These are phyloP conservation scores for Canavalia gladiata DNA, from an alignment of 306 rosid species.

Conservation along the genomic window DNA sequence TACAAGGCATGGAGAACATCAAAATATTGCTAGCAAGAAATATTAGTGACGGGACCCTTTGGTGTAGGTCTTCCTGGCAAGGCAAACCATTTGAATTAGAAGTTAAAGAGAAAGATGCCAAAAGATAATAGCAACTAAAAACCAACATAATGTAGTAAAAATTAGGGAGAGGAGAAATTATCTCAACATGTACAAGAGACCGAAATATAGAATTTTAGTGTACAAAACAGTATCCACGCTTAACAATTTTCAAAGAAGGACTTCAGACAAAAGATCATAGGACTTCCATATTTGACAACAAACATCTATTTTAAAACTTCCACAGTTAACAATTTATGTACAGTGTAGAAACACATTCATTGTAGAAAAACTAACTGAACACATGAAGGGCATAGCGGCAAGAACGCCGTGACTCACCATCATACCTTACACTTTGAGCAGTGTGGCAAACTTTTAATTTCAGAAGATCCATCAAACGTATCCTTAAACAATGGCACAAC, in stretches of 20 bases:
- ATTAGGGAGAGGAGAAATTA: background rate
- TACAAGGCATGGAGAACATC: slow-evolving; percentile 71
- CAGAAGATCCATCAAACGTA: slow-evolving; percentile 31
- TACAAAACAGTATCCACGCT: background rate
- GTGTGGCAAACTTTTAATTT: slow-evolving; percentile 46
- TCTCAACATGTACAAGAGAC: background rate
- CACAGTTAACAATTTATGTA: background rate
- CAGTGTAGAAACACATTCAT: background rate
- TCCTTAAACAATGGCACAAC: slow-evolving; percentile 50
- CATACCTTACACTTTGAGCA: slow-evolving; percentile 82
- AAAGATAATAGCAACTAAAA: slow-evolving; percentile 18
- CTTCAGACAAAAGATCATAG: slow-evolving; percentile 2
- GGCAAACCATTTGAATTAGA: slow-evolving; percentile 33
- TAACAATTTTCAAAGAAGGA: slow-evolving; percentile 1
- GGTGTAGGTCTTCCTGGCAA: slow-evolving; percentile 60
- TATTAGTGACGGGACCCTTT: slow-evolving; percentile 59
- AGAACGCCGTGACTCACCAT: slow-evolving; percentile 71
- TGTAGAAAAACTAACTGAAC: slow-evolving; percentile 14
- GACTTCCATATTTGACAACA: background rate
- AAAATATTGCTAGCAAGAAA: slow-evolving; percentile 66
- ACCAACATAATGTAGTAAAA: background rate
- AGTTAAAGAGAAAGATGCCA: slow-evolving; percentile 18
- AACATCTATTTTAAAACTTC: background rate
- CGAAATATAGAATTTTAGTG: background rate
- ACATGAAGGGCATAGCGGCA: slow-evolving; percentile 16